Conservation (phyloP, 2,329 filamentous ascomycete genomes). For the Apiospora saccharicola region DNA sequence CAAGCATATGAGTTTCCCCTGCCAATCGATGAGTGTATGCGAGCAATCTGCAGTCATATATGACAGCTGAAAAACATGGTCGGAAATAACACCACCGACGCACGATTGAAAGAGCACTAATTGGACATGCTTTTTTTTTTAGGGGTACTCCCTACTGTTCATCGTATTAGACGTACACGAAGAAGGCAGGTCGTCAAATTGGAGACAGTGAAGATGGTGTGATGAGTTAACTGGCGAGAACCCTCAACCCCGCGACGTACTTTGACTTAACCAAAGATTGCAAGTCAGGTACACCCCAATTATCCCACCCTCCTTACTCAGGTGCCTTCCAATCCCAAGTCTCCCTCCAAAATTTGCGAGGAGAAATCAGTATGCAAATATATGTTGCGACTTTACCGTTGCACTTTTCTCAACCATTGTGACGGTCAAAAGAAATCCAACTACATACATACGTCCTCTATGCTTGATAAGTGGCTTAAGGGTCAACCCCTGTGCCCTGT, state of each 20-base stretch:
- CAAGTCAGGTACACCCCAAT: background rate
- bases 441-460: too few species aligned
- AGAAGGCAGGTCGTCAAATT: background rate
- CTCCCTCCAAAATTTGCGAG: too few species aligned
- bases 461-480: background rate
- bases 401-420: background rate
- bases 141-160: background rate
- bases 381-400: background rate
- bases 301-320: background rate
- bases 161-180: background rate
- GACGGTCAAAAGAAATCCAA: background rate
- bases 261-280: too few species aligned
- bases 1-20: background rate
- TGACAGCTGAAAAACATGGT: background rate
- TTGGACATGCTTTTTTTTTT: background rate
- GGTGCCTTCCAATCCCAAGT: too few species aligned
- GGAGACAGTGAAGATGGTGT: background rate
- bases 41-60: background rate
- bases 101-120: background rate
- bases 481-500: background rate
- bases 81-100: background rate
- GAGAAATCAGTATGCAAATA: background rate
- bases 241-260: background rate
- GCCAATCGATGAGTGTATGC: background rate
- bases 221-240: background rate